Conservation (phyloP, 805 yeast genomes). For the Scheffersomyces lignosus region DNA sequence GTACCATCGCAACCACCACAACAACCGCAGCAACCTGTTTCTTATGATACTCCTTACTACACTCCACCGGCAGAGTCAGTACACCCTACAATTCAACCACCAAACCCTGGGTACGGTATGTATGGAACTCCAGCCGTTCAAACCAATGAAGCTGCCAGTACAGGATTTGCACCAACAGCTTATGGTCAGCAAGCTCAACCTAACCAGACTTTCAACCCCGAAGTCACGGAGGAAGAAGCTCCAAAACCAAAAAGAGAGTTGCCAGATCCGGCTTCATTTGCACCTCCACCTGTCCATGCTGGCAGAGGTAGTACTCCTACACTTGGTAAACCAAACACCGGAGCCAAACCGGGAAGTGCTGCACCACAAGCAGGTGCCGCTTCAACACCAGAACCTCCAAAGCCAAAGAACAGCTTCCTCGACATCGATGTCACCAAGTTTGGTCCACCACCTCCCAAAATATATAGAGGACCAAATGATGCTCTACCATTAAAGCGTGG, state of each 20-base stretch:
- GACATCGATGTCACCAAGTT: conserved; percentile 36
- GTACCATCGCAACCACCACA: no score
- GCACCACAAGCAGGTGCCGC: conserved; percentile 1
- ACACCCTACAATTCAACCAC: neutral
- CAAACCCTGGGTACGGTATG: no score
- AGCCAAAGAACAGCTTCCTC: conserved; percentile 14
- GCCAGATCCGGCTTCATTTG: conserved; percentile 37
- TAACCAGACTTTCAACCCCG: no score
- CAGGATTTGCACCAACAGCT: neutral
- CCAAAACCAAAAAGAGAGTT: conserved; percentile 21
- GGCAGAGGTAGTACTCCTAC: no score
- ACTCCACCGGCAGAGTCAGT: conserved; percentile 2
- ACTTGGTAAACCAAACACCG: conserved; percentile 4
- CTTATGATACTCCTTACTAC: conserved; percentile 4
- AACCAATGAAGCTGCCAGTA: neutral
- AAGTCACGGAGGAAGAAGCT: no score
- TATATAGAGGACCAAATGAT: conserved; percentile 12
- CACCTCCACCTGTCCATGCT: conserved; percentile 43
- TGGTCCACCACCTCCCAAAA: conserved; percentile 51
- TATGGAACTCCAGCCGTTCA: neutral
- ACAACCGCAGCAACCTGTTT: neutral
- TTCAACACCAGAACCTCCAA: conserved; percentile 1
- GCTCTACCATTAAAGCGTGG: neutral
- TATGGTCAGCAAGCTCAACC: no score
- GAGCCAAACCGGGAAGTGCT: conserved; percentile 3